Percentiles rank a stretch among this genome's conserved stretches.
Evolutionary conservation across 108 stramenopile genomes (phyloP).

Genomic region (Skeletonema potamos): DNA sequence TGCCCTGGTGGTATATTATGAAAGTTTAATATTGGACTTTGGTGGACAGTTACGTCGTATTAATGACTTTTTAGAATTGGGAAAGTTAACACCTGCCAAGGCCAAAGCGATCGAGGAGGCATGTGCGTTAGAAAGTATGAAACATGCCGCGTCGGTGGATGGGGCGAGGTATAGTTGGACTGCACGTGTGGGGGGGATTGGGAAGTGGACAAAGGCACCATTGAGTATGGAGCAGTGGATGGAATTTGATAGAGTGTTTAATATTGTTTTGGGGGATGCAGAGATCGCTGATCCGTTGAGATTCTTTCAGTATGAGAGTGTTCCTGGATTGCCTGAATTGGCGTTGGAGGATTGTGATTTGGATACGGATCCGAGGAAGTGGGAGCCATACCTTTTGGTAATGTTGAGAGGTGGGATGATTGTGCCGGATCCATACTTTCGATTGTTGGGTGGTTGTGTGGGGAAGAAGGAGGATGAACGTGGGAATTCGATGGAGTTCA

Average conservation of each 20-base stretch:
- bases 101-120: not conserved
- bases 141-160: slow-evolving; percentile 29
- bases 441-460: not conserved
- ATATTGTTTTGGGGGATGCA: not conserved
- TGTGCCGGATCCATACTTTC: slow-evolving; percentile 10
- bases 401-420: slow-evolving; percentile 19
- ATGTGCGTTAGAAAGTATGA: slow-evolving; percentile 12
- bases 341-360: slow-evolving; percentile 8
- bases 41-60: not conserved
- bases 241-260: slow-evolving; percentile 2
- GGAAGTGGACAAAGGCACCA: not conserved
- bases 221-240: not conserved
- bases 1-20: slow-evolving; percentile 14
- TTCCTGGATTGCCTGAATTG: not conserved
- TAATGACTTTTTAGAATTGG: slow-evolving; percentile 5
- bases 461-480: not conserved
- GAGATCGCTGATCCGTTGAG: slow-evolving; percentile 3
- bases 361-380: slow-evolving; percentile 10
- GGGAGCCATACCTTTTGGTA: slow-evolving; percentile 1
- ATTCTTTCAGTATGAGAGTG: slow-evolving; percentile 3
- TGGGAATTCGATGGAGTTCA: not conserved
- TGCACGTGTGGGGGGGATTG: slow-evolving; percentile 1
- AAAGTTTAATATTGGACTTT: slow-evolving; percentile 4
- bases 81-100: not conserved
- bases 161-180: slow-evolving; percentile 19